Evolutionary conservation across 495 filamentous ascomycete species (phyloP).

Genomic region (Penicillium salamii): DNA sequence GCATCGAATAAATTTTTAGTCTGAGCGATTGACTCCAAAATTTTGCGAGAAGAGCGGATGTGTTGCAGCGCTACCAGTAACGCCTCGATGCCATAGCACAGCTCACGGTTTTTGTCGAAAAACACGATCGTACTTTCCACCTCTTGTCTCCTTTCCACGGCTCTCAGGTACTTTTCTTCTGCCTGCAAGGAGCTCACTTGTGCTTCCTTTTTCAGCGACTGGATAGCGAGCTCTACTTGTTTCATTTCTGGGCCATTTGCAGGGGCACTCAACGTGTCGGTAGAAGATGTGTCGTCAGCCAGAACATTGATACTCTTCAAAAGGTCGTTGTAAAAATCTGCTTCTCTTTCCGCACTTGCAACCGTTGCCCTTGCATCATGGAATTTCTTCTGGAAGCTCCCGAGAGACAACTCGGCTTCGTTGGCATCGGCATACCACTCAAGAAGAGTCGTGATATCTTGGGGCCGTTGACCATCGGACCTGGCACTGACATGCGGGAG

Average conservation of each 20-base stretch:
- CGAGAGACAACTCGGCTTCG: not conserved
- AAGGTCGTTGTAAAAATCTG: not conserved
- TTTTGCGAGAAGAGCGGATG: constrained; percentile 39
- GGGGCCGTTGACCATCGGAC: not conserved
- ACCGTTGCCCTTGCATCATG: not conserved
- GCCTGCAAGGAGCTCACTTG: not conserved
- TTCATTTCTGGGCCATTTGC: not conserved
- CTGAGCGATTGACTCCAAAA: constrained; percentile 28
- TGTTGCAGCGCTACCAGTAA: constrained; percentile 31
- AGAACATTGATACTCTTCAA: not conserved
- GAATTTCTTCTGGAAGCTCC: not conserved
- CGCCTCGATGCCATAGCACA: constrained; percentile 33
- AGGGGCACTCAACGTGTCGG: no score
- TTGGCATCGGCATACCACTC: constrained; percentile 5
- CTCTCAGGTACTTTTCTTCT: not conserved
- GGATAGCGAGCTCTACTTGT: not conserved
- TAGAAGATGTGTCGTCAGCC: no score
- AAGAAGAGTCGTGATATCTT: not conserved
- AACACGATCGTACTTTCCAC: constrained; percentile 1
- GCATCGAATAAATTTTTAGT: constrained; percentile 34
- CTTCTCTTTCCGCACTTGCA: constrained; percentile 2
- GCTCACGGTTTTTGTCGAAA: constrained; percentile 9
- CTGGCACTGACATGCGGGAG: not conserved
- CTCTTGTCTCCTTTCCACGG: not conserved
- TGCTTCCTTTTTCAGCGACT: not conserved